phyloP scores from a whole-genome alignment of 306 rosid genomes.

The Quercus agrifolia region DNA sequence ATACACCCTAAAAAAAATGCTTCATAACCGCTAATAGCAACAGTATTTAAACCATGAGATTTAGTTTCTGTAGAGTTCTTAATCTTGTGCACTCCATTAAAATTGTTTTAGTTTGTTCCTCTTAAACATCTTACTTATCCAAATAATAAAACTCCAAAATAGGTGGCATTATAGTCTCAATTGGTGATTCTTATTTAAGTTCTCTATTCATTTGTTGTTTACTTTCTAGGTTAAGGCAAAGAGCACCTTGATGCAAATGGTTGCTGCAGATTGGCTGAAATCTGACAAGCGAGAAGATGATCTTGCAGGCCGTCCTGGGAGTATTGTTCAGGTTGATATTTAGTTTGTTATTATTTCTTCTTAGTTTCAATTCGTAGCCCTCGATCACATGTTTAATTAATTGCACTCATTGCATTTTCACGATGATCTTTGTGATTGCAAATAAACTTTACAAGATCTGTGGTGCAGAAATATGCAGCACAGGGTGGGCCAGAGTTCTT shows the following conservation, averaged over 20 bases:
- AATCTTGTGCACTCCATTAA: background rate
- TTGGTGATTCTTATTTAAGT: background rate
- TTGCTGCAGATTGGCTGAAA: conserved; percentile 84
- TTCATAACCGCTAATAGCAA: background rate
- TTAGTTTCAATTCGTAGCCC: background rate
- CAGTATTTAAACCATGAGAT: background rate
- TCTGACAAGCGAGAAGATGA: conserved; percentile 66
- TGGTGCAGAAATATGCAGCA: conserved; percentile 59
- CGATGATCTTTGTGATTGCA: background rate
- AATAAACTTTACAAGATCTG: conserved; percentile 1
- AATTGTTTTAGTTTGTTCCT: background rate
- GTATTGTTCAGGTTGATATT: conserved; percentile 66
- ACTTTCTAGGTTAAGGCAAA: conserved; percentile 20
- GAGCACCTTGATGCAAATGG: conserved; percentile 33
- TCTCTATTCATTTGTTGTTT: background rate
- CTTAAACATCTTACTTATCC: conserved; percentile 9
- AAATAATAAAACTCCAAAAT: background rate
- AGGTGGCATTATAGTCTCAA: background rate
- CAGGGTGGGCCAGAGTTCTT: conserved; percentile 78
- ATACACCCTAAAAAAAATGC: too few species aligned
- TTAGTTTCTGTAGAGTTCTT: background rate
- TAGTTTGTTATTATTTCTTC: background rate
- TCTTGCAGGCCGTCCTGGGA: conserved; percentile 61
- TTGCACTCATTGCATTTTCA: background rate
- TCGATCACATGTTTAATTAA: background rate